Evolutionary conservation across 306 rosid species (phyloP), one percentile per base, ranked within the genome.

Genomic region (Pueraria montana): DNA sequence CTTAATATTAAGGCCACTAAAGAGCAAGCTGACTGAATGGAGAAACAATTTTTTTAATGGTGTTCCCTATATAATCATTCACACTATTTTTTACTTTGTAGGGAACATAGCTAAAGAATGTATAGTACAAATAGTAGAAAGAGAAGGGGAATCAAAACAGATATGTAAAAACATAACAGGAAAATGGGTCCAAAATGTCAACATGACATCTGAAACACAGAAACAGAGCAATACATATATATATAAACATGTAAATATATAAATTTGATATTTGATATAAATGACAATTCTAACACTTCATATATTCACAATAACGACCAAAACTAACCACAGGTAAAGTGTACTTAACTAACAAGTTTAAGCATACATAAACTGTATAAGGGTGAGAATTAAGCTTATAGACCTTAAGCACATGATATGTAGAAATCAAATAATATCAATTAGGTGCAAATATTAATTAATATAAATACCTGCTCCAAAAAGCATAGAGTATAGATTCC

Each of bases 401-500:
- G 43, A 8, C 6, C 43, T 38, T 38, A 38, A 38, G 43, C 43
- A 38, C 11, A 38, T 38, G 9, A 11, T 38, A 38, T 38, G 43
- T 38, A 38, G 67, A 83, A 43, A 79, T 34, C 67, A 56, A 36
- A 81, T 27, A 63, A 61, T 59, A 86, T 78, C 48, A 59, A 82
- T 50, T 24, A 21, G 36, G 63, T 18, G 18, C 23, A 65, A 72
- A 73, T 65, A 21, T 55, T 79, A n/a, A n/a, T n/a, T n/a, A 65
- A 46, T 26, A 82, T 36, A 52, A 30, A 65, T 24, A 92, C 97
- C 95, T 89, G 88, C 83, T 92, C 97, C 69, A 92, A 64, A 83
- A 92, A 92, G 82, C 80, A 84, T 6, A 92, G 80, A 64, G 93
- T 87, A 66, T 62, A 80, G 36, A 92, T 89, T 45, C 97, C 97